Evolutionary conservation across 1,284 basidiomycete genomes (phyloP).

Genomic region (Wolfiporia cocos): DNA sequence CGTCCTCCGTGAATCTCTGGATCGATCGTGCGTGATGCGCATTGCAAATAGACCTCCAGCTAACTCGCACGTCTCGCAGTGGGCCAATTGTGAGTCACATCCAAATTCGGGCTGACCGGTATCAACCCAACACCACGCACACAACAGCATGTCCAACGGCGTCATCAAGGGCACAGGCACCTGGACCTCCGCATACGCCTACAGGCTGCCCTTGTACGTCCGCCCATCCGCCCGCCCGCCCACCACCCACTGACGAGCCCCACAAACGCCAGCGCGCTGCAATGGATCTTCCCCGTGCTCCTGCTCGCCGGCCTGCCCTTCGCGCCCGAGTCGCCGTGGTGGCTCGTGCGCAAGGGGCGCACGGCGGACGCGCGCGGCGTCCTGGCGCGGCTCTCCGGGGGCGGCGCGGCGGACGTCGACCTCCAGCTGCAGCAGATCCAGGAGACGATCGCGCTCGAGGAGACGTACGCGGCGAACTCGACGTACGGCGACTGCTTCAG

Average conservation of each 20-base stretch:
- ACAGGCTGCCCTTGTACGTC: slow-evolving; percentile 8
- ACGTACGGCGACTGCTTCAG: slow-evolving; percentile 9
- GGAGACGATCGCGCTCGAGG: slow-evolving; percentile 8
- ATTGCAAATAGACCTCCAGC: neutral
- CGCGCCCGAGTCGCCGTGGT: slow-evolving; percentile 10
- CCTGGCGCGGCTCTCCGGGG: slow-evolving; percentile 5
- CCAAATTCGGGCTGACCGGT: too few relatives aligned
- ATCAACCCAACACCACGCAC: too few relatives aligned
- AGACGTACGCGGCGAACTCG: slow-evolving; percentile 8
- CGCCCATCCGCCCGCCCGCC: too few relatives aligned
- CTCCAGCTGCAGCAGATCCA: slow-evolving; percentile 8
- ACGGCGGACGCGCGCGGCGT: slow-evolving; percentile 7
- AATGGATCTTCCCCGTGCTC: slow-evolving; percentile 10
- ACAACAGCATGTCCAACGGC: slow-evolving; percentile 11
- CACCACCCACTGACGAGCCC: too few relatives aligned
- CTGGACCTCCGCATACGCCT: slow-evolving; percentile 7
- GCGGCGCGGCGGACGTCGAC: slow-evolving; percentile 4
- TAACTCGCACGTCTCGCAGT: neutral
- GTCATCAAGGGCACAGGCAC: slow-evolving; percentile 8
- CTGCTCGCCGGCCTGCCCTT: slow-evolving; percentile 8
- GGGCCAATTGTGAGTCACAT: slow-evolving; percentile 5
- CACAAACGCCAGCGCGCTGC: slow-evolving; percentile 4
- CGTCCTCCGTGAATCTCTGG: slow-evolving; percentile 9
- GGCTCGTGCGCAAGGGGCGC: slow-evolving; percentile 9
- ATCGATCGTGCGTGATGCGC: slow-evolving; percentile 7